Percentiles rank a stretch among this genome's conserved stretches.
phyloP scores from a whole-genome alignment of 345 rosid species.

The Populus alba region DNA sequence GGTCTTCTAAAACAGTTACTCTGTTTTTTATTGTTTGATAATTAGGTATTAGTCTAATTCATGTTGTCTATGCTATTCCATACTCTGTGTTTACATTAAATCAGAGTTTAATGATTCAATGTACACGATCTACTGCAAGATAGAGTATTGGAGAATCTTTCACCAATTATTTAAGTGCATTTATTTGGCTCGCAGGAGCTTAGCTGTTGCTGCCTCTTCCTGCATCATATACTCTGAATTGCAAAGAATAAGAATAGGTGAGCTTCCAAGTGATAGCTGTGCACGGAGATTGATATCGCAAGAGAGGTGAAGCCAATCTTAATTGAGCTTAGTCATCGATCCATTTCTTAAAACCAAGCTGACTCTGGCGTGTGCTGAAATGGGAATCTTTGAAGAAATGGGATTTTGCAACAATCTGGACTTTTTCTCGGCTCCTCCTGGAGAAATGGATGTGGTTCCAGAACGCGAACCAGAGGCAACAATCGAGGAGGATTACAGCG shows the following conservation, averaged over 20 bases:
- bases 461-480: slow-evolving; percentile 43
- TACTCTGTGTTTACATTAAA: neutral
- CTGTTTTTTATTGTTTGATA: neutral
- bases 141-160: neutral
- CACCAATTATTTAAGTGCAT: neutral
- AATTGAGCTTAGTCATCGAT: neutral
- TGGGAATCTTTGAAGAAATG: slow-evolving; percentile 59
- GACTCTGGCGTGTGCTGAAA: slow-evolving; percentile 4
- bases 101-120: slow-evolving; percentile 11
- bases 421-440: slow-evolving; percentile 37
- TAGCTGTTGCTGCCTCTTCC: neutral
- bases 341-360: neutral
- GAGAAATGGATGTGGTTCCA: slow-evolving; percentile 35
- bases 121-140: neutral
- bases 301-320: neutral
- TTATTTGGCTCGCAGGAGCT: slow-evolving; percentile 1
- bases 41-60: neutral
- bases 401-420: slow-evolving; percentile 55
- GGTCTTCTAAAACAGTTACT: too few relatives aligned
- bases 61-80: neutral
- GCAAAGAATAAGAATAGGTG: neutral
- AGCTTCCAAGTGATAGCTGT: neutral
- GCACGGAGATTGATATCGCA: neutral
- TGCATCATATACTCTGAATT: neutral
- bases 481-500: slow-evolving; percentile 56